Base-by-base conservation (phyloP, 2,329 filamentous ascomycete species). In the Fusarium neocosmosporiellum region DNA sequence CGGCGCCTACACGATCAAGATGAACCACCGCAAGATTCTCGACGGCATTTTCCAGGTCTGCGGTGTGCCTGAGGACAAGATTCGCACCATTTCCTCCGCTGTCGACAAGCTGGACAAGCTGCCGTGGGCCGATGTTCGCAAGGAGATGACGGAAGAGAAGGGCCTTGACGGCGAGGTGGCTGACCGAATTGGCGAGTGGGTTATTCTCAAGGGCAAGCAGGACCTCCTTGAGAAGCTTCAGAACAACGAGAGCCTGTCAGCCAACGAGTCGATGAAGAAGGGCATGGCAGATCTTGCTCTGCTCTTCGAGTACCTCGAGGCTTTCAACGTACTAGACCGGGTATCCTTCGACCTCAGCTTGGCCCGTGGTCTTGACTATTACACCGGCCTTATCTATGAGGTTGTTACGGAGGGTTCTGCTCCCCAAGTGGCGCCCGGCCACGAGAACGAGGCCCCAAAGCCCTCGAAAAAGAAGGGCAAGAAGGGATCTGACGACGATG, bases 81-180 rank as follows among this genome's bases (percentile, higher is more conserved):
- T 97, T 74, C 90, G 96, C 63, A 90, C 93, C 33, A 98, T 98
- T 78, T 96, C 93, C 41, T 96, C 93, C 27, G 95, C 96, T 2
- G 95, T 98, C 54, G 96, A 98, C 85, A 98, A 98, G 86, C 87
- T 98, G 63, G 96, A 98, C 83, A 98, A 98, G 85, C 86, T 92
- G 79, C 93, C 95, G 1, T 98, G 95, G 96, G 89, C 88, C 34
- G 95, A 97, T 72, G 96, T 98, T 61, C 91, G 92, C 81, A 93
- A 93, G 82, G 95, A 98, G 82, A 98, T 98, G 95, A 92, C 93
- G 0, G 93, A 96, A 75, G 93, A 97, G 73, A 98, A 98, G 85
- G 95, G 94, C 0, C 87, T 98, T 2, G 89, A 90, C 46, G 86
- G 86, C 27, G 91, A 90, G 16, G 90, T 96, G 33, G 96, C 96